Base-by-base conservation (phyloP, 257 asterid species). In the Vinca minor region DNA sequence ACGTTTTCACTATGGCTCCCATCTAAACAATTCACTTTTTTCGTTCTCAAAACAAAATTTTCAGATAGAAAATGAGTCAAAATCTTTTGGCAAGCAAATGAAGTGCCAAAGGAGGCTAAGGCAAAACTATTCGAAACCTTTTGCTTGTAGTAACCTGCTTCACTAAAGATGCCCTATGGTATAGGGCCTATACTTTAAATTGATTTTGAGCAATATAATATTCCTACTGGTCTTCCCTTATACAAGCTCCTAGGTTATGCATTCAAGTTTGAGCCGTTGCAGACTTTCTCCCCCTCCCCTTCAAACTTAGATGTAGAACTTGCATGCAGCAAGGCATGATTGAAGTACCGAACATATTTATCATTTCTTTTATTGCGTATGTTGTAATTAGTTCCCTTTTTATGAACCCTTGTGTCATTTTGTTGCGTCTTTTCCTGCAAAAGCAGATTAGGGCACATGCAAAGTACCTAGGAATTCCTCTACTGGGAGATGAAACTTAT, bases 401-500 rank as follows among this genome's bases (percentile, higher is more conserved):
- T 42, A n/a, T 54, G 59, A 34, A 29, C 59, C n/a, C 23, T 48
- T 11, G 39, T 29, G n/a, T 21, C 56, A 46, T 50, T 23, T 14
- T 28, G 39, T 47, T 25, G 23, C 57, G 9, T 12, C 61, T 49
- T 59, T 13, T 69, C 41, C 28, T 62, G 57, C 73, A 80, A 94
- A 87, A 84, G 55, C 95, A 69, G 74, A 70, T 70, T 29, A 63
- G 96, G 62, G 98, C 96, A 61, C 98, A 92, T 69, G 98, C 98
- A 39, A 92, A 89, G 80, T 79, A 89, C 81, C 79, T 89, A 10
- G 95, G 97, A 49, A 66, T 84, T 61, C 98, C 98, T 11, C 87
- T 92, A n/a, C 31, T 92, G 85, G 98, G 97, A 69, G 98, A 92
- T 49, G 96, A 92, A 56, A 86, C 84, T 56, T 92, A 92, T 69